These are phyloP conservation scores for Aspergillus pseudoglaucus DNA, from an alignment of 2,329 filamentous ascomycete genomes.

Conservation along the genomic window DNA sequence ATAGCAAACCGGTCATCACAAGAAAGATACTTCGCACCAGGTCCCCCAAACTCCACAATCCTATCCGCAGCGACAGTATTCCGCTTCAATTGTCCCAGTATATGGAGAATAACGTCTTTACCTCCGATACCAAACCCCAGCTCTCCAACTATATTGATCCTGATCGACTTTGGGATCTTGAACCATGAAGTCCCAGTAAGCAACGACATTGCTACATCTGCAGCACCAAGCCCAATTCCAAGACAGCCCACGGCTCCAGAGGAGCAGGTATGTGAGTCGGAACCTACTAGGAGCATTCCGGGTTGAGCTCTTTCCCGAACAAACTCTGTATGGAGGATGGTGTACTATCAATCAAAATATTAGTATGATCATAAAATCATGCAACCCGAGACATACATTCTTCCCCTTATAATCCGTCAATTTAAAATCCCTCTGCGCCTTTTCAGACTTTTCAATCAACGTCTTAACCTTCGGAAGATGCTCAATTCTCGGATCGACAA, in stretches of 20 bases:
- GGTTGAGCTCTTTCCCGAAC: slow-evolving; percentile 40
- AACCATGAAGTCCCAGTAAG: slow-evolving; percentile 46
- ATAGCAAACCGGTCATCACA: slow-evolving; percentile 44
- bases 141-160: slow-evolving; percentile 35
- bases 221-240: slow-evolving; percentile 41
- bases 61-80: slow-evolving; percentile 42
- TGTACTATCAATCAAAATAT: slow-evolving; percentile 15
- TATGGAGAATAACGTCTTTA: slow-evolving; percentile 43
- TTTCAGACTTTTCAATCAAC: slow-evolving; percentile 34
- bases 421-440: slow-evolving; percentile 35
- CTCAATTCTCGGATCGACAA: slow-evolving; percentile 42
- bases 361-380: neutral
- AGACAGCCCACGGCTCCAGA: slow-evolving; percentile 37
- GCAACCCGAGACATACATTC: slow-evolving; percentile 18
- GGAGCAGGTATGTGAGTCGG: slow-evolving; percentile 45
- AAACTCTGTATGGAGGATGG: slow-evolving; percentile 46
- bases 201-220: slow-evolving; percentile 41
- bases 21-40: slow-evolving; percentile 34
- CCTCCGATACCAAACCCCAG: slow-evolving; percentile 35
- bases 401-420: slow-evolving; percentile 40
- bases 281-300: slow-evolving; percentile 39
- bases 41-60: slow-evolving; percentile 42
- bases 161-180: slow-evolving; percentile 38
- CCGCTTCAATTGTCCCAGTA: slow-evolving; percentile 38
- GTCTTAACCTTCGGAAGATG: slow-evolving; percentile 28